Percentiles rank a stretch among this genome's conserved stretches.
These are phyloP conservation scores for Metschnikowia santaceciliae DNA, from an alignment of 805 yeast species.

Conservation along the genomic window DNA sequence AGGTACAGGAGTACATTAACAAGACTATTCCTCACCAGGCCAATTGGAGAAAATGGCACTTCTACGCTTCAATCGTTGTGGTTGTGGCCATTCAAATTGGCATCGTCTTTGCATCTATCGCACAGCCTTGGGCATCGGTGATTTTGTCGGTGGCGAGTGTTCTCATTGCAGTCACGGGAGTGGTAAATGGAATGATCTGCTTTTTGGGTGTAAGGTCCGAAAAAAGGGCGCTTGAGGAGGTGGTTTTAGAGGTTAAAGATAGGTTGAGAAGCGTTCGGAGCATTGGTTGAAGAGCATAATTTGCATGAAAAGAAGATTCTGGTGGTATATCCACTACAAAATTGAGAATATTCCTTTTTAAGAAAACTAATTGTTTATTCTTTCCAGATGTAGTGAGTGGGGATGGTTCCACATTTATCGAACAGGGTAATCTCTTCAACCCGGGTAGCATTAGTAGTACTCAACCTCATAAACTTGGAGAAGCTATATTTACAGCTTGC, in stretches of 20 bases:
- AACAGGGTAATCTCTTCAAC: no score
- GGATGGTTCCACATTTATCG: no score
- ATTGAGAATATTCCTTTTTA: no score
- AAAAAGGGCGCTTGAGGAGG: slow-evolving; percentile 70
- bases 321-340: no score
- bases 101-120: slow-evolving; percentile 55
- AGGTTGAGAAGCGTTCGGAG: slow-evolving; percentile 4
- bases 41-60: slow-evolving; percentile 62
- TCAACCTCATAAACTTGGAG: no score
- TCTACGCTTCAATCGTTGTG: slow-evolving; percentile 46
- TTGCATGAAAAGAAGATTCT: no score
- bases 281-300: not conserved
- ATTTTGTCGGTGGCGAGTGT: slow-evolving; percentile 56
- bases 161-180: slow-evolving; percentile 60
- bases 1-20: slow-evolving; percentile 28
- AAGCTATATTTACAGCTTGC: no score
- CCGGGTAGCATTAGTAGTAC: no score
- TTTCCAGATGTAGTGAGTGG: no score
- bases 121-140: slow-evolving; percentile 63
- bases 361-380: no score
- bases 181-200: slow-evolving; percentile 73
- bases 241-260: slow-evolving; percentile 59
- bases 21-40: slow-evolving; percentile 55
- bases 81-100: slow-evolving; percentile 48
- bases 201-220: slow-evolving; percentile 79